A percentile compares a stretch with the other conserved stretches of the same genome.
phyloP scores from a whole-genome alignment of 2,329 filamentous ascomycete genomes.

The Verticillium tricorpus region DNA sequence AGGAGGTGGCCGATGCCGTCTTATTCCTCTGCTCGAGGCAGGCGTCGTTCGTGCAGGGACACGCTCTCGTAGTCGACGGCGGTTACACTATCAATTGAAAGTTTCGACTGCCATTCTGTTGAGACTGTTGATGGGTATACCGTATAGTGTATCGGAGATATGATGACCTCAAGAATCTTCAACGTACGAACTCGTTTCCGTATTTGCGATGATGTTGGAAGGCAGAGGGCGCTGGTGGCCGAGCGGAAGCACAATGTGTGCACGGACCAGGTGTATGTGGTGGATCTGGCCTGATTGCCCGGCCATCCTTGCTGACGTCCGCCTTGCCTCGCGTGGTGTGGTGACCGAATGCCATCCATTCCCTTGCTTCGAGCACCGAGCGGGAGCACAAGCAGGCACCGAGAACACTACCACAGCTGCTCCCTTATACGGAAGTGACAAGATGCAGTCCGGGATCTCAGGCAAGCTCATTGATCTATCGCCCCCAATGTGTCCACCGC shows the following conservation, averaged over 20 bases:
- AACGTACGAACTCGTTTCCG: not conserved
- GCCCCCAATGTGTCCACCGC: not conserved
- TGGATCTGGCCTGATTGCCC: not conserved
- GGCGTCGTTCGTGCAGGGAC: slow-evolving; percentile 47
- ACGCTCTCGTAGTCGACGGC: slow-evolving; percentile 48
- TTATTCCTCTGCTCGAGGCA: slow-evolving; percentile 44
- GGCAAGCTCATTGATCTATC: slow-evolving; percentile 37
- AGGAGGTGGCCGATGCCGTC: slow-evolving; percentile 44
- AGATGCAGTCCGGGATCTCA: slow-evolving; percentile 78
- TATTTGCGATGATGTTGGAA: not conserved
- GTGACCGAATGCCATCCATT: not conserved
- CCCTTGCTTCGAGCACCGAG: not conserved
- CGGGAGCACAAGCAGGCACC: slow-evolving; percentile 17
- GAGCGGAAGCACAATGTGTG: not conserved
- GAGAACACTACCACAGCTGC: not conserved
- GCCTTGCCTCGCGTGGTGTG: not conserved
- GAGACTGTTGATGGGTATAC: no score
- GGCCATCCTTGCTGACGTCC: not conserved
- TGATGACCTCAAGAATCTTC: no score
- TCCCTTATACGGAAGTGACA: not conserved
- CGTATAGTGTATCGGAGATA: no score
- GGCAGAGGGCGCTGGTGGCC: not conserved
- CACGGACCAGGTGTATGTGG: not conserved
- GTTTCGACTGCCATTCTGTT: not conserved
- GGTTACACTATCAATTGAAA: slow-evolving; percentile 43